A percentile compares a stretch with the other conserved stretches of the same genome.
Evolutionary conservation across 495 filamentous ascomycete genomes (phyloP).

Genomic region (Arthonia radiata): DNA sequence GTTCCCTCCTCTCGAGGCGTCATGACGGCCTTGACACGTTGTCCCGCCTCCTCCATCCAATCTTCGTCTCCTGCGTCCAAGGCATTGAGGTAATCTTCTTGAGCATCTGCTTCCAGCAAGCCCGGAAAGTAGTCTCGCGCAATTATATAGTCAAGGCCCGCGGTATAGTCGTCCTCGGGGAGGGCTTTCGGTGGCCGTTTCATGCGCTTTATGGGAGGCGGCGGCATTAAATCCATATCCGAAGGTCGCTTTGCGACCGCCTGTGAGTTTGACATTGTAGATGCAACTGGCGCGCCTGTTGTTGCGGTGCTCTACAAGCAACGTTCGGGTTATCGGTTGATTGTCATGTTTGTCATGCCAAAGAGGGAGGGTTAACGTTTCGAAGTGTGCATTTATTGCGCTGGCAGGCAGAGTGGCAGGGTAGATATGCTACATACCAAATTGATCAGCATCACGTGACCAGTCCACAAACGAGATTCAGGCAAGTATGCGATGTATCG

Average conservation of each 20-base stretch:
- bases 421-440: no score
- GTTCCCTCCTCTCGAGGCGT: conserved; percentile 37
- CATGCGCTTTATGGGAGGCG: conserved; percentile 70
- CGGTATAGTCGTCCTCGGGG: conserved; percentile 84
- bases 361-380: no score
- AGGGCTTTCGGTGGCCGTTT: conserved; percentile 76
- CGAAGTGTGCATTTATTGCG: no score
- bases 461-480: no score
- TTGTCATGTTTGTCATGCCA: no score
- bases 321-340: no score
- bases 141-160: conserved; percentile 79
- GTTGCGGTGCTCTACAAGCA: no score
- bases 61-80: conserved; percentile 56
- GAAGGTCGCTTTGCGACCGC: conserved; percentile 38
- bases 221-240: conserved; percentile 65
- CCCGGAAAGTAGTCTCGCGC: conserved; percentile 94
- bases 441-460: no score
- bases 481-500: no score
- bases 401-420: no score
- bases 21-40: conserved; percentile 55
- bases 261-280: conserved; percentile 7
- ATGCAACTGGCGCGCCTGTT: no score
- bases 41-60: conserved; percentile 67
- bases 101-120: conserved; percentile 56
- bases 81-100: conserved; percentile 81